Conservation (phyloP, 139 green algal species). For the Chlorella sp. region DNA sequence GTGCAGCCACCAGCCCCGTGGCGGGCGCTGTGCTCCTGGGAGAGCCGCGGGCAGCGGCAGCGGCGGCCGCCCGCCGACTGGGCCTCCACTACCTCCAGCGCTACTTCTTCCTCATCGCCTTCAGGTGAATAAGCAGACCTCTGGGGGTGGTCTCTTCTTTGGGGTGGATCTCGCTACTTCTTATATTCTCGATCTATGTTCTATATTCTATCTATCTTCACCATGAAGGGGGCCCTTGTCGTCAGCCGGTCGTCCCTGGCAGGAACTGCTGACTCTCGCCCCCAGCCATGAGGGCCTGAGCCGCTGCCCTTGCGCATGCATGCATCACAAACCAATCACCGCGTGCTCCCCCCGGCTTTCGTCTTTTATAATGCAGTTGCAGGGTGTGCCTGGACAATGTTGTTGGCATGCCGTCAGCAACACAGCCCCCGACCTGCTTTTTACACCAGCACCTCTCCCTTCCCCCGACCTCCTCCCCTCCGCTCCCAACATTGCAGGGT, state of each 20-base stretch:
- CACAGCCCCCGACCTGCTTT: no score
- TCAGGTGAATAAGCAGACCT: slow-evolving; percentile 50
- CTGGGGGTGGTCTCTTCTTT: not conserved
- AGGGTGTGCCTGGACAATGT: no score
- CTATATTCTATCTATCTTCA: not conserved
- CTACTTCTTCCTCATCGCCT: slow-evolving; percentile 90
- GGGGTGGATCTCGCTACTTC: not conserved
- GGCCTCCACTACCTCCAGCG: slow-evolving; percentile 93
- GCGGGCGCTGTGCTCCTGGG: slow-evolving; percentile 19
- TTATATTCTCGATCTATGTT: not conserved
- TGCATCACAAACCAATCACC: no score
- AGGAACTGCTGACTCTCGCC: no score
- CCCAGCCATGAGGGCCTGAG: no score
- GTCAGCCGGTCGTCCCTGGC: no score
- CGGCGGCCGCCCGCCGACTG: slow-evolving; percentile 73
- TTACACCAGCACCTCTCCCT: no score
- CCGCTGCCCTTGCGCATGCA: no score
- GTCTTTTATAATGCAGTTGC: no score
- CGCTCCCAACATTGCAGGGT: not conserved
- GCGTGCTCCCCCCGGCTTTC: no score
- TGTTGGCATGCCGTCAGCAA: no score
- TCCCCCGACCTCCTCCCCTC: not conserved
- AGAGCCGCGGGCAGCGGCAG: slow-evolving; percentile 10
- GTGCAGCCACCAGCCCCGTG: slow-evolving; percentile 17
- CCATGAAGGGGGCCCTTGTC: no score